Evolutionary conservation across 345 rosid species (phyloP).

Genomic region (Brassica nigra): DNA sequence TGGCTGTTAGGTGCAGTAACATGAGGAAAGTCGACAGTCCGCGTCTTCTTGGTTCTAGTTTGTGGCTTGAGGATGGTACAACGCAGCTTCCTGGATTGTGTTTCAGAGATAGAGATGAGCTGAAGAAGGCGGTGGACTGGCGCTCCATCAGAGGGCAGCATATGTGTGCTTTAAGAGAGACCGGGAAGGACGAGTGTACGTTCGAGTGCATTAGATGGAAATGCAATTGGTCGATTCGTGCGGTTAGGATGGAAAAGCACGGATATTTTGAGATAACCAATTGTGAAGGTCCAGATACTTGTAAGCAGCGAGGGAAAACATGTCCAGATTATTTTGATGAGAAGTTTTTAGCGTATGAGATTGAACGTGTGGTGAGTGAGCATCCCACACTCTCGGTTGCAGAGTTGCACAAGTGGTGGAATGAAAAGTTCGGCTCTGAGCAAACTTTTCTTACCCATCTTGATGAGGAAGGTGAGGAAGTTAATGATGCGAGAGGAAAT

Average conservation of each 20-base stretch:
- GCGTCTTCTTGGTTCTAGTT: not conserved
- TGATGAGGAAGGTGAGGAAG: not conserved
- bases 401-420: not conserved
- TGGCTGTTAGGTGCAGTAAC: not conserved
- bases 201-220: constrained; percentile 23
- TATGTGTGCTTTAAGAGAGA: constrained; percentile 1
- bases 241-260: not conserved
- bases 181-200: not conserved
- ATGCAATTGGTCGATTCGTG: constrained; percentile 15
- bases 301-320: not conserved
- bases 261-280: constrained; percentile 18
- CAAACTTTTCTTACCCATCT: not conserved
- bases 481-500: not conserved
- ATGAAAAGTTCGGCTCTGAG: not conserved
- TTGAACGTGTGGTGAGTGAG: constrained; percentile 5
- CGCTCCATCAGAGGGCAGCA: constrained; percentile 1
- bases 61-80: constrained; percentile 28
- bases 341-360: not conserved
- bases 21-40: not conserved
- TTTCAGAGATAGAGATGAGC: constrained; percentile 7
- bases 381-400: not conserved
- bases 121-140: constrained; percentile 30
- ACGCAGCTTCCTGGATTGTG: not conserved
- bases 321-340: not conserved
- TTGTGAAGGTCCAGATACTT: not conserved